Base-by-base conservation (phyloP, 495 filamentous ascomycete species). In the Neurospora sp. region DNA sequence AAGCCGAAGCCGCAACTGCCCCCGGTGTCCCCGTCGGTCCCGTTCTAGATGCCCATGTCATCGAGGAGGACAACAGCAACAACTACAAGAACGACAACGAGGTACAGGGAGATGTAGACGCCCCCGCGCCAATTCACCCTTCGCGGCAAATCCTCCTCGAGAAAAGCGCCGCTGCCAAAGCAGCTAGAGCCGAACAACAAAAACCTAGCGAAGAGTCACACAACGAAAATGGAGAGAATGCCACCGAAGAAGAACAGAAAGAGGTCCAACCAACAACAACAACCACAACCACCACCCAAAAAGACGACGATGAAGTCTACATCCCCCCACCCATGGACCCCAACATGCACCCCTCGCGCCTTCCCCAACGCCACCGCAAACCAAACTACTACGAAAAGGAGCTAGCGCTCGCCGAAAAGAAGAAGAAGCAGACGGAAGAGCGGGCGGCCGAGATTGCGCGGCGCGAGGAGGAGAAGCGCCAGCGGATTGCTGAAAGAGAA, bases 321-420 rank as follows among this genome's bases (percentile, higher is more conserved):
- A 28, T 66, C 13, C 71, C 39, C 34, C 71, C 71, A 34, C 59
- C 74, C 59, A 40, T 39, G 69, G 70, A 73, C 24, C 37, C 73
- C 6, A 39, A 43, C 11, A 38, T 74, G 45, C 73, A 74, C 62
- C 72, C 74, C 37, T 71, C 69, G 17, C 70, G 69, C 71, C 48
- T 70, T 70, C 38, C 36, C 39, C 77, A 76, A 37, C 78, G 78
- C 36, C 82, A 80, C 59, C 78, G 82, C 69, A 79, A 77, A 54
- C 88, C 88, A 3, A 88, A 86, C 11, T 92, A 94, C 28, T 98
- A 92, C 82, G 84, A 87, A 74, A 94, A 92, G 78, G 92, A 97
- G 77, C 83, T 90, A 71, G 87, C 87, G n/a, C 80, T 89, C 72
- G 95, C 92, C 7, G 89, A 90, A 73, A 83, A 87, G 79, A 87